These are phyloP conservation scores for Gnetum montanum DNA, from an alignment of 75 land plant genomes.

Conservation along the genomic window DNA sequence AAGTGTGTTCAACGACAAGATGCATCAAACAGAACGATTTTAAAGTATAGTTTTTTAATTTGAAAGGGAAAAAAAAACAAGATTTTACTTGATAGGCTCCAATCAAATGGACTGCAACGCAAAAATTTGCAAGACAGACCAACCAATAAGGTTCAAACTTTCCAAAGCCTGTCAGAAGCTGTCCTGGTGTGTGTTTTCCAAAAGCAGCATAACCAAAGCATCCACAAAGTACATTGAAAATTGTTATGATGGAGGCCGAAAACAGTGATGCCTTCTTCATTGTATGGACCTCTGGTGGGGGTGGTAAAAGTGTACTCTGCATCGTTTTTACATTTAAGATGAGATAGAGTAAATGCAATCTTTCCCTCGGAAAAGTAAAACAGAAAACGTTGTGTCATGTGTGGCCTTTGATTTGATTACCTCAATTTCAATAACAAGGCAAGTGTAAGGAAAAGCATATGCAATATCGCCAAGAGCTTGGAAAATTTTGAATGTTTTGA, in stretches of 20 bases:
- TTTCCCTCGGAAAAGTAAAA: too few relatives aligned
- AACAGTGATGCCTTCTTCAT: conserved; percentile 66
- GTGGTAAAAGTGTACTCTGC: conserved; percentile 63
- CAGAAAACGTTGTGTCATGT: conserved; percentile 9
- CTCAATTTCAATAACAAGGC: conserved; percentile 72
- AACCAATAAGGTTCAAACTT: conserved; percentile 69
- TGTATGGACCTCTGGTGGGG: conserved; percentile 52
- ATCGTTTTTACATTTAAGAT: neutral
- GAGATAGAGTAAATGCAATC: too few relatives aligned
- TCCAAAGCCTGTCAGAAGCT: conserved; percentile 65
- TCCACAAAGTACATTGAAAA: conserved; percentile 63
- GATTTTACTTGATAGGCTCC: conserved; percentile 65
- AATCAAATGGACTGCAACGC: conserved; percentile 57
- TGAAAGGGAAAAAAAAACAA: neutral
- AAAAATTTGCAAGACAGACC: conserved; percentile 65
- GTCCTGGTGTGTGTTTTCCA: conserved; percentile 61
- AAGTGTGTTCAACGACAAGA: too few relatives aligned
- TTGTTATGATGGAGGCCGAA: conserved; percentile 30
- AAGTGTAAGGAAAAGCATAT: conserved; percentile 69
- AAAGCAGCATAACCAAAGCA: conserved; percentile 82
- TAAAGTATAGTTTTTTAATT: neutral
- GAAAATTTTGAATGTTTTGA: conserved; percentile 45
- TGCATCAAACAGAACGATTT: too few relatives aligned
- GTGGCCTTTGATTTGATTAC: conserved; percentile 27
- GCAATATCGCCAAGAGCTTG: conserved; percentile 91